These are phyloP conservation scores for Cyclocybe aegerita DNA, from an alignment of 768 basidiomycete genomes.

Conservation along the genomic window DNA sequence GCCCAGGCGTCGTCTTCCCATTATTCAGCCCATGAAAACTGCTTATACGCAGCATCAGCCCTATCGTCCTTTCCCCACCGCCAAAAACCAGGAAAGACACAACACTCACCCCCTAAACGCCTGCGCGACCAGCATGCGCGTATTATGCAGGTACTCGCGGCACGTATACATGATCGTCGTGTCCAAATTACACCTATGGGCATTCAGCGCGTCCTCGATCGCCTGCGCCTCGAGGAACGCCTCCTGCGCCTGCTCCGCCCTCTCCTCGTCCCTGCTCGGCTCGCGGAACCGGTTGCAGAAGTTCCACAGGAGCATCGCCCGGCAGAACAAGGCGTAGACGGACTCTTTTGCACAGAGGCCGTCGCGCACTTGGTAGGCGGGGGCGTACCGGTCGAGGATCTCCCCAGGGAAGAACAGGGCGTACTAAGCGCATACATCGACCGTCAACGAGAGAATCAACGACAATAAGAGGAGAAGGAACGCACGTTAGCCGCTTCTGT, in stretches of 20 bases:
- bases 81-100: background rate
- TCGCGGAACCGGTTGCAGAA: conserved; percentile 49
- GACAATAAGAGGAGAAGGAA: conserved; percentile 2
- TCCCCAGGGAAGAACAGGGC: conserved; percentile 76
- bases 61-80: no score
- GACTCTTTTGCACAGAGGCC: conserved; percentile 68
- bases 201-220: conserved; percentile 65
- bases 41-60: background rate
- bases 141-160: conserved; percentile 73
- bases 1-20: conserved; percentile 34
- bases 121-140: conserved; percentile 63
- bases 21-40: conserved; percentile 52
- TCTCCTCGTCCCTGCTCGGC: conserved; percentile 44
- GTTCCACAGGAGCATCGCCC: conserved; percentile 81
- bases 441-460: no score
- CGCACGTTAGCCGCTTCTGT: conserved; percentile 66
- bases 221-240: conserved; percentile 66
- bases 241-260: conserved; percentile 57
- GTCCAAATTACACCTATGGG: conserved; percentile 72
- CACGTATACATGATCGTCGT: conserved; percentile 64
- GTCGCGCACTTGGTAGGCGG: conserved; percentile 35
- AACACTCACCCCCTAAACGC: conserved; percentile 60
- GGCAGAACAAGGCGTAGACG: conserved; percentile 81
- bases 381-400: conserved; percentile 49
- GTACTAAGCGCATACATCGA: no score